These are phyloP conservation scores for Malassezia caprae DNA, from an alignment of 1,284 basidiomycete species.

Conservation along the genomic window DNA sequence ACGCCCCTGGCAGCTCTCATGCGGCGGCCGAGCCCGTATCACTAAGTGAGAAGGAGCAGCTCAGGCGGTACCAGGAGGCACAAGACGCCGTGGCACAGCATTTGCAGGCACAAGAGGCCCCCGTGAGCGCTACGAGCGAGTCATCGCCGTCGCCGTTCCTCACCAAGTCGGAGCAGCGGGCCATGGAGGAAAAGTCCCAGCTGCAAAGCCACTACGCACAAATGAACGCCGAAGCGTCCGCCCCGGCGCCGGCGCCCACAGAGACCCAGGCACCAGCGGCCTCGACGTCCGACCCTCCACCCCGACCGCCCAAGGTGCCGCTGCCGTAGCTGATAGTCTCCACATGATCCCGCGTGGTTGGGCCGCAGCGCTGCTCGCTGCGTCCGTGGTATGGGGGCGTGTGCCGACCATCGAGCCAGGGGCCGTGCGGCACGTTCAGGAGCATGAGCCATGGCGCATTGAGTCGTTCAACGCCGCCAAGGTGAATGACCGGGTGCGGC, in stretches of 20 bases:
- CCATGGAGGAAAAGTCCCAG: conserved; percentile 11
- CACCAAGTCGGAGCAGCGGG: conserved; percentile 13
- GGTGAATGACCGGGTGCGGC: conserved; percentile 20
- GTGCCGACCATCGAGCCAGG: background rate
- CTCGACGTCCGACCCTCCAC: background rate
- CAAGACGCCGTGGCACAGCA: background rate
- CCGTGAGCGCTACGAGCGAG: background rate
- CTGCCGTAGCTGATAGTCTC: background rate
- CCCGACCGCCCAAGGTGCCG: conserved; percentile 15
- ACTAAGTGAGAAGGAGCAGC: background rate
- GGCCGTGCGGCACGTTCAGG: background rate
- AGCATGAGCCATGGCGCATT: conserved; percentile 1
- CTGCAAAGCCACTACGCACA: conserved; percentile 12
- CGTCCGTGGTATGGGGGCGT: background rate
- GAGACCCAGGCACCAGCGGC: background rate
- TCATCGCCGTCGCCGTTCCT: conserved; percentile 1
- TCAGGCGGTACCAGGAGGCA: background rate
- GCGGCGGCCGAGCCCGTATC: background rate
- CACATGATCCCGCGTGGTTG: background rate
- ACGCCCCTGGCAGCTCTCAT: background rate
- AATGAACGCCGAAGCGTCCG: background rate
- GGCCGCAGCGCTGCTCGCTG: background rate
- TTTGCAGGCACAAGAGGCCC: background rate
- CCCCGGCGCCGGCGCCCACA: background rate
- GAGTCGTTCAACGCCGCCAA: conserved; percentile 20